Conservation (phyloP, 768 basidiomycete genomes). For the Panus rudis region DNA sequence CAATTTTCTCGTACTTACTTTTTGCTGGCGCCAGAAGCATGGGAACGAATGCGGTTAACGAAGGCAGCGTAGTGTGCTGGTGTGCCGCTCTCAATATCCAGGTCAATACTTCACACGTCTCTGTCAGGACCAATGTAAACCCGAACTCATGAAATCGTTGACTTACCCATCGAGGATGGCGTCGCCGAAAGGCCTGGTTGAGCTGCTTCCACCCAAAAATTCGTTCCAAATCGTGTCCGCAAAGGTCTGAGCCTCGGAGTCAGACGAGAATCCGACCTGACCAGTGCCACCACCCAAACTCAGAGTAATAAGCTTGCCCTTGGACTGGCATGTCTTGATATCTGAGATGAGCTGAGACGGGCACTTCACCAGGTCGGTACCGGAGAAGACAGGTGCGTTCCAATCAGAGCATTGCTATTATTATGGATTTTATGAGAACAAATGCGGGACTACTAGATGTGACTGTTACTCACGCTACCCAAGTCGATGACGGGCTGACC, state of each 20-base stretch:
- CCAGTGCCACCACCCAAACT: slow-evolving; percentile 44
- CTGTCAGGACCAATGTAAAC: background rate
- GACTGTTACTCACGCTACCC: slow-evolving; percentile 38
- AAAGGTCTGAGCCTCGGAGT: slow-evolving; percentile 51
- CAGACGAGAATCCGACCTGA: slow-evolving; percentile 51
- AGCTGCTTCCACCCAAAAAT: slow-evolving; percentile 58
- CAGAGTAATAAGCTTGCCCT: slow-evolving; percentile 31
- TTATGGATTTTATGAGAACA: background rate
- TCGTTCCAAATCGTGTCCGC: slow-evolving; percentile 67
- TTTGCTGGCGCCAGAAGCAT: slow-evolving; percentile 41
- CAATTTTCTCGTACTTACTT: slow-evolving; percentile 27
- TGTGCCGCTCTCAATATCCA: slow-evolving; percentile 66
- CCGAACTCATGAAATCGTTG: background rate
- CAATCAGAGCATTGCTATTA: slow-evolving; percentile 54
- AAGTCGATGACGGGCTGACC: slow-evolving; percentile 54
- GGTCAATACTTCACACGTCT: slow-evolving; percentile 36
- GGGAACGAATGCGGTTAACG: slow-evolving; percentile 48
- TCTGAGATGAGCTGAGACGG: slow-evolving; percentile 44
- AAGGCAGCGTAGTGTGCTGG: slow-evolving; percentile 22
- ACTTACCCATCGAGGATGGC: slow-evolving; percentile 66
- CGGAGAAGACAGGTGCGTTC: slow-evolving; percentile 54
- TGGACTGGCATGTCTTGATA: slow-evolving; percentile 55
- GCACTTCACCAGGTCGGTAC: slow-evolving; percentile 61
- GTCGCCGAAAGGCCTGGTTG: slow-evolving; percentile 61
- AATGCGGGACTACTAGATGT: background rate